Evolutionary conservation across 139 green algal species (phyloP), one percentile per base, ranked within the genome.

Genomic region (Chlorella vulgaris): DNA sequence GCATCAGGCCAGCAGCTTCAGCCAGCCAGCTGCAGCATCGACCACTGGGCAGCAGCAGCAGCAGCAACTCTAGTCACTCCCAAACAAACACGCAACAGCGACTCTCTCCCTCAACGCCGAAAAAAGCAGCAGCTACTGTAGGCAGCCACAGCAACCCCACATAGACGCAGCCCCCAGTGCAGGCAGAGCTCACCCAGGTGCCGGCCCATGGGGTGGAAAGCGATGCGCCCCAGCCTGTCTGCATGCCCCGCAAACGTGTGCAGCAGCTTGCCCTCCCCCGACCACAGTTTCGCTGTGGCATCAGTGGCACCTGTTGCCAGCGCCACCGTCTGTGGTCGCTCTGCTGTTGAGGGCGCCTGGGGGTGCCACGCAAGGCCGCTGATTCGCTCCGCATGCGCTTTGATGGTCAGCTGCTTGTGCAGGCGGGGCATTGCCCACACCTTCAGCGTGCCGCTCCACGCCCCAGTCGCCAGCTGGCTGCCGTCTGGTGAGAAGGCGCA

Each of bases 311-410:
- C 95, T 1, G 93, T 94, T 0, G 87, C 91, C 43, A 95, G 70
- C 65, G 8, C 51, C 42, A 15, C 40, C 39, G 31, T 70, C 71
- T 19, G 42, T 83, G 39, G 74, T 77, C 28, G 51, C 61, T 74
- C 66, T 29, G 53, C 28, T 18, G 55, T 28, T 31, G 55, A n/a
- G 5, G 55, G 18, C 55, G 83, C 83, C 29, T 84, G n/a, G 2
- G 96, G 96, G 83, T 98, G 93, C 92, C 96, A 97, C 0, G 89
- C 92, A 10, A 98, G 73, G 51, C 90, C 92, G 3, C 95, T 98
- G 42, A 96, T 84, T 6, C 96, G 89, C 60, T 98, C 93, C 29
- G 88, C 62, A 75, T 96, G 91, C 29, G 90, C 91, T 24, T 87
- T 74, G 28, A 95, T 89, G 18, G 81, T 90, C 0, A 83, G 75